These are phyloP conservation scores for Angomonas ambiguus DNA, from an alignment of 208 protist genomes.

Conservation along the genomic window DNA sequence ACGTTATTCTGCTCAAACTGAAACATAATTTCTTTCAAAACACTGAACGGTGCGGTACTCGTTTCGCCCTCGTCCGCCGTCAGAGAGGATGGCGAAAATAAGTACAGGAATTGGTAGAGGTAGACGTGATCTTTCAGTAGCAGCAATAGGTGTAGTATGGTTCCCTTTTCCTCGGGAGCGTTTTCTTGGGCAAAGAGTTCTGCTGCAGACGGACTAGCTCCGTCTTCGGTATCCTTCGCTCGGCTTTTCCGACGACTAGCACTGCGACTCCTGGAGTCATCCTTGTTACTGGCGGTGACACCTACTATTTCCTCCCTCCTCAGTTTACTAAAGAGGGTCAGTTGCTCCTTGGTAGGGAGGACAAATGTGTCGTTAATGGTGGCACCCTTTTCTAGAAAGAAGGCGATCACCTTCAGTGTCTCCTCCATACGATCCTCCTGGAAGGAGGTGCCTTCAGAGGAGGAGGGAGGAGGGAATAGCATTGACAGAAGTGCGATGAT, in stretches of 20 bases:
- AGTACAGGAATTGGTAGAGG: neutral
- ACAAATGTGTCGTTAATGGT: neutral
- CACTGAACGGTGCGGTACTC: neutral
- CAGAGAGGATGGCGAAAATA: neutral
- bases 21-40: neutral
- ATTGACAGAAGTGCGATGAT: too few species aligned
- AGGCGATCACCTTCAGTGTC: neutral
- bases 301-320: neutral
- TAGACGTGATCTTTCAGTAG: neutral
- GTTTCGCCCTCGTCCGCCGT: neutral
- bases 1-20: neutral
- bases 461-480: too few species aligned
- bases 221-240: neutral
- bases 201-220: neutral
- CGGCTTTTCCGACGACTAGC: neutral
- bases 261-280: neutral
- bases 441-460: too few species aligned
- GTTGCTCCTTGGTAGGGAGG: neutral
- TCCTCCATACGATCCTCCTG: too few species aligned
- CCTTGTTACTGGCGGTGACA: neutral
- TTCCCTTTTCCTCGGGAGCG: neutral
- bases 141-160: neutral
- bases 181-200: neutral
- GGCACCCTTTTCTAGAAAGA: neutral
- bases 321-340: neutral